Evolutionary conservation across 1,284 basidiomycete genomes (phyloP), one percentile per base, ranked within the genome.

Genomic region (Tranzscheliella williamsii): DNA sequence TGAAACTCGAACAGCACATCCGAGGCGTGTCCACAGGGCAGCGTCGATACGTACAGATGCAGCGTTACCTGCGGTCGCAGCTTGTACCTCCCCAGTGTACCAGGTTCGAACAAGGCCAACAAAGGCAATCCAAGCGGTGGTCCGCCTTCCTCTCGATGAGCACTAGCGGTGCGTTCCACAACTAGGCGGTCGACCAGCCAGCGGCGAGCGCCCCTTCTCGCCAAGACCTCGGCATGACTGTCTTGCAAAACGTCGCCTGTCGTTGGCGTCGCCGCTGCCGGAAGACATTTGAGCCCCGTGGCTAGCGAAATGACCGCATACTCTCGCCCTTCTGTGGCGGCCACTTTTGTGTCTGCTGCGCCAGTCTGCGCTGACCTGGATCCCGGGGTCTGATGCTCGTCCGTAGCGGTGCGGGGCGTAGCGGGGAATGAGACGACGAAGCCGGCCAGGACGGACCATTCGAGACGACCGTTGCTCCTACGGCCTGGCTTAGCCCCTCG

Each of bases 271-370:
- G 82, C 82, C 5, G 78, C 68, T 12, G 81, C 83, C 1, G 92
- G 90, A 0, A 93, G 83, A 65, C 89, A 91, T 80, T 94, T 95
- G 7, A 88, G 87, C 7, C 93, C 92, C 2, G 91, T 90, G 0
- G 85, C 88, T 12, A 91, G 75, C 24, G 87, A 85, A 31, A 92
- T 83, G 42, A 62, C 24, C 9, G 37, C 15, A 21, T 55, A 52
- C 2, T 52, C 24, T 21, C 18, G 6, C 20, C 5, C 8, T 8
- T 20, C 18, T n/a, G n/a, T n/a, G n/a, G n/a, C n/a, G n/a, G n/a
- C n/a, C n/a, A n/a, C n/a, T n/a, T n/a, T n/a, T n/a, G n/a, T n/a
- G n/a, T n/a, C n/a, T n/a, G n/a, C n/a, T n/a, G n/a, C n/a, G 15
- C 32, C 32, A 9, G 32, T 33, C 18, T 16, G 27, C 11, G 27